Conservation (phyloP, 305 asterid genomes). For the Fraxinus albicans region DNA sequence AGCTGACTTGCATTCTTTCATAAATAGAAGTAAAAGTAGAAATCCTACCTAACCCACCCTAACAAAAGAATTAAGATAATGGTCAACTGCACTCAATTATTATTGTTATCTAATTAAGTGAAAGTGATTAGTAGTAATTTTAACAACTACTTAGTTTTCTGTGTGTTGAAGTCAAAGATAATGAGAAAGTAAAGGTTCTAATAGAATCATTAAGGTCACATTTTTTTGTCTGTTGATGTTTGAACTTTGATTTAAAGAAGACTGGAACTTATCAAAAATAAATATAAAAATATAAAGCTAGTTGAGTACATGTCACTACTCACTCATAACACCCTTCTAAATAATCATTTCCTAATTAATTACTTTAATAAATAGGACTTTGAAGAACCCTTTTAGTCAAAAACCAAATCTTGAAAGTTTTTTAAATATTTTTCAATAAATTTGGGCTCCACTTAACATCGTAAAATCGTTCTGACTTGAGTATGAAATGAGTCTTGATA, state of each 20-base stretch:
- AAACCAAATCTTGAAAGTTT: background rate
- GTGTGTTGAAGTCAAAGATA: slow-evolving; percentile 32
- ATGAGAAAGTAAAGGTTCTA: slow-evolving; percentile 17
- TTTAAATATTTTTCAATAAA: too few relatives aligned
- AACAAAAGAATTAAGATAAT: background rate
- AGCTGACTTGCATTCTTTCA: too few relatives aligned
- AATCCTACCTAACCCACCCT: background rate
- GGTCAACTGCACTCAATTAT: background rate
- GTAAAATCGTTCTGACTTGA: background rate
- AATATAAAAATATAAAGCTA: background rate
- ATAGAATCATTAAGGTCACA: slow-evolving; percentile 28
- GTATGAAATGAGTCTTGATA: background rate
- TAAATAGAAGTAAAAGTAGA: background rate
- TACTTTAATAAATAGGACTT: background rate
- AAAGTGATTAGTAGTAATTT: slow-evolving; percentile 1
- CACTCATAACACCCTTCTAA: background rate
- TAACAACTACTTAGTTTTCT: background rate
- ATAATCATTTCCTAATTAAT: background rate
- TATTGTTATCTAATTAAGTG: background rate
- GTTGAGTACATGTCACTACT: slow-evolving; percentile 11
- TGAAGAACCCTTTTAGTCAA: background rate
- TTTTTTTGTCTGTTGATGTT: slow-evolving; percentile 16
- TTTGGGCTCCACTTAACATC: background rate
- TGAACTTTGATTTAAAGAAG: slow-evolving; percentile 31
- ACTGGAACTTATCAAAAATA: background rate